phyloP scores from a whole-genome alignment of 371 early-diverging fungal species.

The Capillidium rhysosporum region DNA sequence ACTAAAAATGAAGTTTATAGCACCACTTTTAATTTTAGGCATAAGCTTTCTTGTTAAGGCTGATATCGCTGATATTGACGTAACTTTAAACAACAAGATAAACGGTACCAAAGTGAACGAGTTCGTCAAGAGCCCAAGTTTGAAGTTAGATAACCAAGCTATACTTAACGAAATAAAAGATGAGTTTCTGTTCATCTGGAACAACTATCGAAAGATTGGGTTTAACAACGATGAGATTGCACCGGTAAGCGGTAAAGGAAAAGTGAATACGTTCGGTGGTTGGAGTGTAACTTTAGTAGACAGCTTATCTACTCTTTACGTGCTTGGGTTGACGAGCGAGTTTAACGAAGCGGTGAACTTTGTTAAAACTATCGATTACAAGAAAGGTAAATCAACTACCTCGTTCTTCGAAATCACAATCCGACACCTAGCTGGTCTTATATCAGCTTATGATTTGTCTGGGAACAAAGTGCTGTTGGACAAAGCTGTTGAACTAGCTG shows the following conservation, averaged over 20 bases:
- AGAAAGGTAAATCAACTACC: constrained; percentile 11
- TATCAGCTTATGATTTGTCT: constrained; percentile 54
- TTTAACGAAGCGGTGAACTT: constrained; percentile 32
- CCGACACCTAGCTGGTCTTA: constrained; percentile 65
- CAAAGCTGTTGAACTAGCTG: constrained; percentile 29
- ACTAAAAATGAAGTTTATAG: too few species aligned
- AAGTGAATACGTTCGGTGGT: constrained; percentile 24
- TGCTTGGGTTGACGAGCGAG: constrained; percentile 56
- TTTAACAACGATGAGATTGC: constrained; percentile 26
- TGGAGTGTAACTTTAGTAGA: constrained; percentile 63
- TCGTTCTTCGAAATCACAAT: constrained; percentile 72
- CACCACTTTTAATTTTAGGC: too few species aligned
- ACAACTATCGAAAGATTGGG: constrained; percentile 37
- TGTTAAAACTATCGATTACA: constrained; percentile 27
- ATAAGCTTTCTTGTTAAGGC: too few species aligned
- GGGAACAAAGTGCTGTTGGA: constrained; percentile 16
- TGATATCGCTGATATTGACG: too few species aligned
- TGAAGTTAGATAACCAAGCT: too few species aligned
- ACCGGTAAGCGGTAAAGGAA: constrained; percentile 17
- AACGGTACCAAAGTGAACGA: too few species aligned
- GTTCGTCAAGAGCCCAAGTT: too few species aligned
- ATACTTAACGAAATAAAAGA: too few species aligned
- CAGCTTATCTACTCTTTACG: constrained; percentile 49
- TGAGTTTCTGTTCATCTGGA: constrained; percentile 19
- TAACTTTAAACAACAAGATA: too few species aligned